phyloP scores from a whole-genome alignment of 371 early-diverging fungal species.

The Dichotomocladium elegans region DNA sequence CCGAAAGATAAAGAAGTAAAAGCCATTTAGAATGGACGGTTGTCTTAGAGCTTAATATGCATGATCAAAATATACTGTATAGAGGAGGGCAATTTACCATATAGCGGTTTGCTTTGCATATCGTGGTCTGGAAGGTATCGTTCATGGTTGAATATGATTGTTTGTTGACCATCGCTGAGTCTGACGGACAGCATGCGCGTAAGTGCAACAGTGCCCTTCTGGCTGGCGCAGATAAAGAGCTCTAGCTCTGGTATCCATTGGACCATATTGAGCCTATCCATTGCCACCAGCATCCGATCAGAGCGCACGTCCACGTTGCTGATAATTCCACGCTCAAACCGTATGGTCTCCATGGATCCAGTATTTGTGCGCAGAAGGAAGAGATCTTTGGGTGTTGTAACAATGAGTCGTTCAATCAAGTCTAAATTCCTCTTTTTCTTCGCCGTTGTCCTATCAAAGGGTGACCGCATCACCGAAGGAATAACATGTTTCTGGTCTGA shows the following conservation, averaged over 20 bases:
- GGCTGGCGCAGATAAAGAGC: conserved; percentile 32
- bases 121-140: conserved; percentile 28
- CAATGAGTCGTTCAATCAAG: conserved; percentile 25
- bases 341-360: conserved; percentile 19
- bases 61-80: too few species aligned
- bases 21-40: too few species aligned
- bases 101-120: conserved; percentile 29
- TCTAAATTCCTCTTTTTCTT: not conserved
- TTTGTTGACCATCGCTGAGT: conserved; percentile 22
- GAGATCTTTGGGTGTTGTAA: conserved; percentile 30
- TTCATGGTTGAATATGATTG: conserved; percentile 37
- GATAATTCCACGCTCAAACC: conserved; percentile 16
- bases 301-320: conserved; percentile 35
- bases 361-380: conserved; percentile 18
- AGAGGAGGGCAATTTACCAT: conserved; percentile 37
- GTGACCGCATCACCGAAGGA: not conserved
- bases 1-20: not conserved
- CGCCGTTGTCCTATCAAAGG: not conserved
- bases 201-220: conserved; percentile 44
- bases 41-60: too few species aligned
- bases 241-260: conserved; percentile 48
- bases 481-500: not conserved
- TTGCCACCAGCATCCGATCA: conserved; percentile 19
- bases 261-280: conserved; percentile 39
- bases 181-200: conserved; percentile 34